Base-by-base conservation (phyloP, 1,139 yeast genomes). In the Wickerhamomyces sp. region DNA sequence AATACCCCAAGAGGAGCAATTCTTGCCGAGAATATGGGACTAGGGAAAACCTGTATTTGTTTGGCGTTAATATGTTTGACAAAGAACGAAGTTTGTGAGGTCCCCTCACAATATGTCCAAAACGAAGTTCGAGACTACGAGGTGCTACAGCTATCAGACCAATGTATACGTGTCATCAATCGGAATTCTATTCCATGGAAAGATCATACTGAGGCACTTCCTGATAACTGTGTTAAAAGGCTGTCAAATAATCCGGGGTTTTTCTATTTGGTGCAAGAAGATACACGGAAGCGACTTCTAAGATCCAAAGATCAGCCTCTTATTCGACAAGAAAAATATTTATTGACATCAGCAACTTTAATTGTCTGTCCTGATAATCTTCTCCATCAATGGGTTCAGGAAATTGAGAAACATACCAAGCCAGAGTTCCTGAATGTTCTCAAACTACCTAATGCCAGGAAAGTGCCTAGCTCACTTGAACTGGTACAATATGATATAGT, bases 1-100 rank as follows among this genome's bases (percentile, higher is more conserved):
- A 47, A 52, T 17, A 60, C 76, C 4, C 80, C 85, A 0, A 59
- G 72, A 46, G 89, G 89, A 14, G 90, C 89, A 0, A 78, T 82
- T 2, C 60, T 82, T 12, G 87, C 87, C 0, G 90, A 82, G 48
- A 81, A 80, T 70, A 82, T 82, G 89, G 90, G 89, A 0, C 60
- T 81, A 15, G 90, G 90, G 0, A 82, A 82, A 54, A 81, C 89
- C 0, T 65, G 78, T 32, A 81, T 82, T 5, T 80, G 87, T 49
- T 58, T 82, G 16, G 78, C 84, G 7, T 62, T 82, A 35, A 68
- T 81, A 0, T 73, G 82, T 47, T 53, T 72, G 8, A 74, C 88
- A 0, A 76, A 72, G 46, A 63, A 59, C 51, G 82, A 81, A 39
- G 54, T 70, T 5, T 67, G 85, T 0, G 55, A 59, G 30, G 59